A percentile compares a stretch with the other conserved stretches of the same genome.
Evolutionary conservation across 805 yeast species (phyloP).

Genomic region (Starmerella roubikii): DNA sequence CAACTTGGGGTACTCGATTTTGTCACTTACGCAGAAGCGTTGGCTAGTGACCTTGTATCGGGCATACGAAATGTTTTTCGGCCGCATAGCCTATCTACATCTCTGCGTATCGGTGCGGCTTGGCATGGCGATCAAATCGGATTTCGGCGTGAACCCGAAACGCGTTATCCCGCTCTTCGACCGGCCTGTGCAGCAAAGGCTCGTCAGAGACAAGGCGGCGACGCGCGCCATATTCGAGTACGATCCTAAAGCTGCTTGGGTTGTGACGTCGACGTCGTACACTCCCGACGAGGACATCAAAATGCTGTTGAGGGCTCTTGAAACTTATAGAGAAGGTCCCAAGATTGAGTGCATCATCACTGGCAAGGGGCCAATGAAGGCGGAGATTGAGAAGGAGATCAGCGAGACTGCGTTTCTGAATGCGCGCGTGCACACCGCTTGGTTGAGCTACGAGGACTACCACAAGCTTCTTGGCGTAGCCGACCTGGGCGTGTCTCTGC

Average conservation of each 20-base stretch:
- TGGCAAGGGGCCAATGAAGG: constrained; percentile 83
- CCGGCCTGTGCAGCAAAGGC: constrained; percentile 60
- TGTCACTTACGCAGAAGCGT: constrained; percentile 39
- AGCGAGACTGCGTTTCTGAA: constrained; percentile 32
- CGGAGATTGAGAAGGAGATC: constrained; percentile 38
- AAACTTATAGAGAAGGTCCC: constrained; percentile 22
- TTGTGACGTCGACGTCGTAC: constrained; percentile 82
- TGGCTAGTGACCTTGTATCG: constrained; percentile 37
- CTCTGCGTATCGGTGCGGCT: constrained; percentile 69
- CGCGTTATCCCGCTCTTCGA: constrained; percentile 63
- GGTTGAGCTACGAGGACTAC: constrained; percentile 71
- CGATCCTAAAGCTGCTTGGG: constrained; percentile 48
- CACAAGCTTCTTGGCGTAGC: constrained; percentile 63
- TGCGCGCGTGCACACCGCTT: constrained; percentile 48
- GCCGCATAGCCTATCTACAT: constrained; percentile 53
- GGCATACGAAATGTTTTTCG: constrained; percentile 49
- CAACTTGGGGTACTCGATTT: constrained; percentile 73
- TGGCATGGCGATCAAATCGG: constrained; percentile 43
- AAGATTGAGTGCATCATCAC: constrained; percentile 70
- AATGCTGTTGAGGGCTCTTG: constrained; percentile 54
- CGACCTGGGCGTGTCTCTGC: constrained; percentile 81
- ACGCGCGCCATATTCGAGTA: constrained; percentile 27
- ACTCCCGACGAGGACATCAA: constrained; percentile 89
- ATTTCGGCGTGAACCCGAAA: constrained; percentile 39
- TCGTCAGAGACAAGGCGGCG: constrained; percentile 29